Percentiles rank a stretch among this genome's conserved stretches.
phyloP scores from a whole-genome alignment of 805 yeast species.

The Hanseniaspora singularis region DNA sequence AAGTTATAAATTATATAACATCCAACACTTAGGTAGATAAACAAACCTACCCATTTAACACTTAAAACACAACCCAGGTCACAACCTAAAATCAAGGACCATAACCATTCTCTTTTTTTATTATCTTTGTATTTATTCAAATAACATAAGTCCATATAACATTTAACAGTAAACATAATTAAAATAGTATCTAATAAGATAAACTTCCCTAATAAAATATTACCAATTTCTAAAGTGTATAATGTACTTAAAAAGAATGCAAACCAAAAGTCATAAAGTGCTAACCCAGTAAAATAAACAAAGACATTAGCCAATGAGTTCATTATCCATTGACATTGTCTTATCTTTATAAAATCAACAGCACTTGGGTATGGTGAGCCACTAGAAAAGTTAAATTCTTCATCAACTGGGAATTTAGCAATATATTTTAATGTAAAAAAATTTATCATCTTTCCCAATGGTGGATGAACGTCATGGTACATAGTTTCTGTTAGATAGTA shows the following conservation, averaged over 20 bases:
- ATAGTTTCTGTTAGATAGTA: slow-evolving; percentile 78
- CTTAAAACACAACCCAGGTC: slow-evolving; percentile 75
- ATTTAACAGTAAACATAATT: slow-evolving; percentile 54
- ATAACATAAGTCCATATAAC: slow-evolving; percentile 52
- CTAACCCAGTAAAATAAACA: slow-evolving; percentile 70
- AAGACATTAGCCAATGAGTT: slow-evolving; percentile 77
- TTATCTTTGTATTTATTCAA: slow-evolving; percentile 43
- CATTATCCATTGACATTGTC: slow-evolving; percentile 75
- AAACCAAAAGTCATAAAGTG: slow-evolving; percentile 45
- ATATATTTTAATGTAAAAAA: slow-evolving; percentile 10
- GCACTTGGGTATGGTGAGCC: slow-evolving; percentile 66
- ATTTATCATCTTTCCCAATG: slow-evolving; percentile 81
- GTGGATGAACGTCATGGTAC: slow-evolving; percentile 96
- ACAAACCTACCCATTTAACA: slow-evolving; percentile 77
- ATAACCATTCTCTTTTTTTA: slow-evolving; percentile 56
- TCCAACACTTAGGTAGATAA: slow-evolving; percentile 51
- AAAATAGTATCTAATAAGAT: slow-evolving; percentile 87
- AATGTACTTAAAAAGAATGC: slow-evolving; percentile 43
- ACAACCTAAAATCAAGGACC: slow-evolving; percentile 53
- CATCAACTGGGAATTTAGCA: slow-evolving; percentile 25
- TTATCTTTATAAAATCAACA: slow-evolving; percentile 72
- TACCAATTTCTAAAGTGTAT: slow-evolving; percentile 73
- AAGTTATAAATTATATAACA: slow-evolving; percentile 46
- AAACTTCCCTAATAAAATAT: slow-evolving; percentile 75
- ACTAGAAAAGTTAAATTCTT: slow-evolving; percentile 79